Conservation (phyloP, 371 early-diverging fungal genomes). For the Racocetra persica region DNA sequence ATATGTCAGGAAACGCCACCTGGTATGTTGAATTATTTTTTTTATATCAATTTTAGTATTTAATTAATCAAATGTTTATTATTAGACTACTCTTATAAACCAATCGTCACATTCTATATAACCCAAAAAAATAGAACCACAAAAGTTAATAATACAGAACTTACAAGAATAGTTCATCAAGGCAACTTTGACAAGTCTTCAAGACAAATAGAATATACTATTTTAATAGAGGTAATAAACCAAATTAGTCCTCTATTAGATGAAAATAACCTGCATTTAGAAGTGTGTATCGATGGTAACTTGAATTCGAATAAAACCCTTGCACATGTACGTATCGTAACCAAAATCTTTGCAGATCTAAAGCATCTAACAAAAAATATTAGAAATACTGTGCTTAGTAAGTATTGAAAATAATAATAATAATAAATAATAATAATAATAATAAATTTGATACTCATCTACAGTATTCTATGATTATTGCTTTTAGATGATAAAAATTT, state of each 20-base stretch:
- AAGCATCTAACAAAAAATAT: conserved; percentile 21
- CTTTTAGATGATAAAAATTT: too few relatives aligned
- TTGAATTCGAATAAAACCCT: conserved; percentile 14
- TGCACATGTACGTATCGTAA: neutral
- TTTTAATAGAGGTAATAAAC: neutral
- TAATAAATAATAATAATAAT: too few relatives aligned
- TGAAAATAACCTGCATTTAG: neutral
- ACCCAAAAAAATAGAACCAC: neutral
- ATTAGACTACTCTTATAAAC: neutral
- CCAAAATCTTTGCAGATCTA: conserved; percentile 1
- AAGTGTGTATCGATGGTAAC: neutral
- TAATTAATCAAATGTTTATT: neutral
- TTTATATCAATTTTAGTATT: too few relatives aligned
- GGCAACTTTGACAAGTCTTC: neutral
- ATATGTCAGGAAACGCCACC: too few relatives aligned
- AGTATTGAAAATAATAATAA: neutral
- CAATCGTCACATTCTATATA: neutral
- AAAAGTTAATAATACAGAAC: neutral
- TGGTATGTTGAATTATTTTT: neutral
- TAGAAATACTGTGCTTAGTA: neutral
- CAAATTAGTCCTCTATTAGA: neutral
- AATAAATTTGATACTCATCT: too few relatives aligned
- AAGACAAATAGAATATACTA: neutral
- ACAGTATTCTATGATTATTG: too few relatives aligned
- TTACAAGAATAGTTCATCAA: neutral